These are phyloP conservation scores for Aspergillus alliaceus DNA, from an alignment of 2,329 filamentous ascomycete species.

Conservation along the genomic window DNA sequence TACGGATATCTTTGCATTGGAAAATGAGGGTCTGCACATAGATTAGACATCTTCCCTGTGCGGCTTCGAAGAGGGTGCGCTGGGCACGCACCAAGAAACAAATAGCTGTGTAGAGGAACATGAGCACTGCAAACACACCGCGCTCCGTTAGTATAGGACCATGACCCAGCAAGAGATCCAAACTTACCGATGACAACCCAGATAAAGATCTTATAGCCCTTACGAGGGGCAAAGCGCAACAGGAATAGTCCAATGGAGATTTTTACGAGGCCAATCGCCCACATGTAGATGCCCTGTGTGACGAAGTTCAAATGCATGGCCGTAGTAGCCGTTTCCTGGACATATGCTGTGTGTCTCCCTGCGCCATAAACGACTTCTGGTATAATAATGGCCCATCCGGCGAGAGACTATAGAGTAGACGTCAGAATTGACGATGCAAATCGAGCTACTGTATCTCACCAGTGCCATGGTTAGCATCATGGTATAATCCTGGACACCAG, in stretches of 20 bases:
- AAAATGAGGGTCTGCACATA: constrained; percentile 46
- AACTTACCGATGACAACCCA: constrained; percentile 35
- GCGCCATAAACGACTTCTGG: constrained; percentile 45
- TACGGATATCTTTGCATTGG: constrained; percentile 49
- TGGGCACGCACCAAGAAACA: constrained; percentile 15
- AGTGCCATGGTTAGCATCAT: constrained; percentile 20
- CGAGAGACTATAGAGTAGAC: constrained; percentile 26
- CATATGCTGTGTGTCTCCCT: constrained; percentile 48
- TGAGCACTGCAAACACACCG: constrained; percentile 9
- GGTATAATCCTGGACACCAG: constrained; percentile 11
- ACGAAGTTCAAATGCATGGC: constrained; percentile 47
- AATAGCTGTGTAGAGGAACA: constrained; percentile 18
- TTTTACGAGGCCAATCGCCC: constrained; percentile 45
- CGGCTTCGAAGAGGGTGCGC: constrained; percentile 2
- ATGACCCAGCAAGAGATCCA: constrained; percentile 23
- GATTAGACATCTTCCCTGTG: constrained; percentile 24
- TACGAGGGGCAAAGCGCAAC: constrained; percentile 41
- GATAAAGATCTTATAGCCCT: constrained; percentile 39
- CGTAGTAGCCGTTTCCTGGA: constrained; percentile 34
- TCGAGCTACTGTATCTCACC: neutral
- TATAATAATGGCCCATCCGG: constrained; percentile 43
- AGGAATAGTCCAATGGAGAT: constrained; percentile 45
- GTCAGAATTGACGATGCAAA: neutral
- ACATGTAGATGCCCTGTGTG: constrained; percentile 23
- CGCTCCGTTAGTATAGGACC: neutral